Base-by-base conservation (phyloP, 352 stramenopile genomes). In the Thalassiosira hispida region DNA sequence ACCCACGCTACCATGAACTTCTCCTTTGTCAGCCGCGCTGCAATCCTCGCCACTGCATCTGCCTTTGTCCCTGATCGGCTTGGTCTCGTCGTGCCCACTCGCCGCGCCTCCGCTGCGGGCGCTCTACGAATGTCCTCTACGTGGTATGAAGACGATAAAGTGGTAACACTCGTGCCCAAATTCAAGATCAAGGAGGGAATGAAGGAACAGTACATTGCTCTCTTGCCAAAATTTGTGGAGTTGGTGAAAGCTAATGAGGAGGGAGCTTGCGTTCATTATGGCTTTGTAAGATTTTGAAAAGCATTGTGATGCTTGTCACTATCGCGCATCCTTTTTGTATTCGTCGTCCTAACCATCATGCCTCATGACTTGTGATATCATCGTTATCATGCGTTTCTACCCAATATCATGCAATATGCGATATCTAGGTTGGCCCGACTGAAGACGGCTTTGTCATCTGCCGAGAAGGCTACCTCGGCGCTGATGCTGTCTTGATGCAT, bases 181-280 rank as follows among this genome's bases (percentile, higher is more conserved):
- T 79, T 79, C 61, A 79, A 79, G 62, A 73, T 79, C 61, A 74
- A 79, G 40, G 60, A 73, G 3, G 71, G 62, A 2, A 68, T 68
- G n/a, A 52, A 59, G 29, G 71, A 75, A n/a, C 5, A 74, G 20
- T 79, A 68, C 47, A 68, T 40, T 61, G n/a, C 27, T 4, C 9
- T 40, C 16, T 23, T 79, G 63, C 71, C 71, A 0, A 79, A 75
- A 27, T 74, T 75, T 59, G 22, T 75, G 6, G 71, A 79, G 20
- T 25, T 75, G 22, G 60, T 77, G 14, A 68, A 70, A 40, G 68
- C 44, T 9, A 75, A 75, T 14, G 71, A 79, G 22, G 12, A 22
- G 18, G 62, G 52, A 8, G 56, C 61, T 0, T 79, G 71, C 47
- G 47, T 79, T 22, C 52, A 66, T 57, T 79, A 79, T 33, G 71